phyloP scores from a whole-genome alignment of 176 grass and related monocot species.

The Lolium multiflorum region DNA sequence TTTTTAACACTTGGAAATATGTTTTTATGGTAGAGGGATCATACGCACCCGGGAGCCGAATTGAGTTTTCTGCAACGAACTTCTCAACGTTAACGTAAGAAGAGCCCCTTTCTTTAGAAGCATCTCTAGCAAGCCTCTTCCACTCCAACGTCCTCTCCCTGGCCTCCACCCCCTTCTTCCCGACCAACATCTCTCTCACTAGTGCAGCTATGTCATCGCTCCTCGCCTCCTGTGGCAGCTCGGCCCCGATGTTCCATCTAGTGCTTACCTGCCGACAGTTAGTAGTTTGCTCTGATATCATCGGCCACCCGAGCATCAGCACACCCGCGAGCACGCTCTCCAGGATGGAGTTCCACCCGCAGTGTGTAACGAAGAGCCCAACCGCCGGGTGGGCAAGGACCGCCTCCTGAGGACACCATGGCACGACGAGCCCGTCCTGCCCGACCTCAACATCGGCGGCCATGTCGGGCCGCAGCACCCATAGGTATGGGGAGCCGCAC shows the following conservation, averaged over 20 bases:
- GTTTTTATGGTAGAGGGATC: too few relatives aligned
- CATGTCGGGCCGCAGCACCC: constrained; percentile 20
- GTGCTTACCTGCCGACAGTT: constrained; percentile 16
- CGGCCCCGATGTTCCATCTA: constrained; percentile 5
- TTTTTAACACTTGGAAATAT: too few relatives aligned
- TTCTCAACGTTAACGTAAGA: neutral
- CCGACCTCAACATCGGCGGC: neutral
- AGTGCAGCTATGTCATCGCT: constrained; percentile 14
- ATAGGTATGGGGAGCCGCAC: constrained; percentile 22
- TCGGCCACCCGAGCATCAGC: constrained; percentile 12
- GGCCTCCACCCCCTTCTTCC: neutral
- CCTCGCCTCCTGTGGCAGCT: constrained; percentile 7
- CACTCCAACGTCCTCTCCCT: constrained; percentile 17
- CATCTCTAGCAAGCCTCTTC: constrained; percentile 14
- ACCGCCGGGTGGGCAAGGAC: constrained; percentile 15
- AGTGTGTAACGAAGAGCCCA: constrained; percentile 9
- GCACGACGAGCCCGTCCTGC: constrained; percentile 9
- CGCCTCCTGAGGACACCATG: constrained; percentile 14
- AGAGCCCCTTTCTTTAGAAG: neutral
- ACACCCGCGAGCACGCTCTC: neutral
- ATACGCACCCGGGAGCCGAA: too few relatives aligned
- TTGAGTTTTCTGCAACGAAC: too few relatives aligned
- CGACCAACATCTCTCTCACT: neutral
- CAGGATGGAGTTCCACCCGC: constrained; percentile 14
- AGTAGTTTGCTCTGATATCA: constrained; percentile 9